Evolutionary conservation across 352 stramenopile species (phyloP), one percentile per base, ranked within the genome.

Genomic region (Pythium chondricola): DNA sequence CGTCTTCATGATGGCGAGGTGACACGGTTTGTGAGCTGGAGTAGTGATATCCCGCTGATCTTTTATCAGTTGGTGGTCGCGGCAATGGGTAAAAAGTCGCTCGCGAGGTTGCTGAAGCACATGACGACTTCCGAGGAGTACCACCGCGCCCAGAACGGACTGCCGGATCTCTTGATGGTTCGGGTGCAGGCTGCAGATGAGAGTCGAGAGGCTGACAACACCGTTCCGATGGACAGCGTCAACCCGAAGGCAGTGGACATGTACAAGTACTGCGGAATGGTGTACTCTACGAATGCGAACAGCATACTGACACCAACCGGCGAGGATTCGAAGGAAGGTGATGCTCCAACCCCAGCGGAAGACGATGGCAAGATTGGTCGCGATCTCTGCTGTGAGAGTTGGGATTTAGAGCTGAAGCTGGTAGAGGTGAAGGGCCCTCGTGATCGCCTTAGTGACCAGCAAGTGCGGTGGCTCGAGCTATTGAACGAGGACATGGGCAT

Each of bases 381-480:
- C 6, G 35, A 40, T 18, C 7, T 20, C 17, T 10, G 9, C 17
- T 40, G 35, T 18, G 35, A 40, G 17, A 11, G 16, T 16, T 37
- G 61, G 56, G 2, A 37, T 47, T 4, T 41, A 16, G 20, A 58
- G 48, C 37, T 90, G 17, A 87, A 86, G 52, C 47, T 93, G 3
- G 79, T 95, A 14, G 85, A 95, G 63, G 85, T 95, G 11, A 95
- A 95, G 52, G 83, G 83, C 0, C 82, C 85, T 22, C 71, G 83
- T 14, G 85, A 95, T 44, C 74, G 73, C 32, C 64, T 95, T 1
- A 92, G 77, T 32, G 77, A 90, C 50, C 87, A 91, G 36, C 85
- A 95, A 42, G 31, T 71, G n/a, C 57, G 84, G 1, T 95, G 85
- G 85, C 54, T 95, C 2, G 43, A 85, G 9, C 52, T 90, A 4